Evolutionary conservation across 805 yeast genomes (phyloP).

Genomic region (Yarrowia divulgata): DNA sequence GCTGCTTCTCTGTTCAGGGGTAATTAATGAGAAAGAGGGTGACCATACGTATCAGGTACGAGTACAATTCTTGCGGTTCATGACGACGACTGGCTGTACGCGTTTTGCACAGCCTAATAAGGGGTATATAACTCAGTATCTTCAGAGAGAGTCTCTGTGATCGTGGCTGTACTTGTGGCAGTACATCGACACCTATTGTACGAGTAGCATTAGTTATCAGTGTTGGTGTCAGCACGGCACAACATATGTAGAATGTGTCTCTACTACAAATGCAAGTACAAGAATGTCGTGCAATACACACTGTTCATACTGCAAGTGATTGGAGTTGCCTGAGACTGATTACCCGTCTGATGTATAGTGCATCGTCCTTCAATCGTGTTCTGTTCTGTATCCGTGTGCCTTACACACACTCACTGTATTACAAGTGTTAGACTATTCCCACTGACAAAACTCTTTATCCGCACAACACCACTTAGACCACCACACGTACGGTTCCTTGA

Average conservation of each 20-base stretch:
- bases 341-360: too few relatives aligned
- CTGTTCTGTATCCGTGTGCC: too few relatives aligned
- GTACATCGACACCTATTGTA: too few relatives aligned
- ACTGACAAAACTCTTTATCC: constrained; percentile 39
- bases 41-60: too few relatives aligned
- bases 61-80: too few relatives aligned
- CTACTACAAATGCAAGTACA: too few relatives aligned
- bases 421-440: constrained; percentile 27
- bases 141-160: too few relatives aligned
- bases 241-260: too few relatives aligned
- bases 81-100: too few relatives aligned
- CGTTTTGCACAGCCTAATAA: constrained; percentile 1
- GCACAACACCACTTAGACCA: constrained; percentile 33
- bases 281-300: too few relatives aligned
- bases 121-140: constrained; percentile 2
- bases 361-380: background rate
- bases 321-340: background rate
- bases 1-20: background rate
- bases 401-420: background rate
- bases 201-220: too few relatives aligned
- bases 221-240: too few relatives aligned
- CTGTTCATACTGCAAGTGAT: background rate
- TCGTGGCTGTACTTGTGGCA: background rate
- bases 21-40: background rate
- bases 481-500: constrained; percentile 7